Conservation (phyloP, 2,329 filamentous ascomycete genomes). For the Allantophomopsis lycopodina region DNA sequence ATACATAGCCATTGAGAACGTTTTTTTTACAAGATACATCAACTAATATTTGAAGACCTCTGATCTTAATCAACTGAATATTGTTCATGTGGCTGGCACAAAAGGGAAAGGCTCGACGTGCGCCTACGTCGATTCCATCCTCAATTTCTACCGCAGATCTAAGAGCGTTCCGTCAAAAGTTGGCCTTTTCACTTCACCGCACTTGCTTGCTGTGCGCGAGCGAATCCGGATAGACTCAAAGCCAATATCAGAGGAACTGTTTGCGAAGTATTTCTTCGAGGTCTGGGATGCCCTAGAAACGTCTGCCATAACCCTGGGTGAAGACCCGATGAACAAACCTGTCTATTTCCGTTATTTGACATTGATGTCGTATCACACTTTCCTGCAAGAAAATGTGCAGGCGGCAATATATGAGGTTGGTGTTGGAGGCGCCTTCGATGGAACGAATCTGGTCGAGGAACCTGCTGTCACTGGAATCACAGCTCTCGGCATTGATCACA, state of each 20-base stretch:
- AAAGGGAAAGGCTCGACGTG: constrained; percentile 67
- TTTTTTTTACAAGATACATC: too few species aligned
- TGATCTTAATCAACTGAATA: constrained; percentile 41
- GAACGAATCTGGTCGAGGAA: constrained; percentile 49
- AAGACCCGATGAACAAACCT: constrained; percentile 22
- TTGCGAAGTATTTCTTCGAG: constrained; percentile 54
- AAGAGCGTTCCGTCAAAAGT: constrained; percentile 19
- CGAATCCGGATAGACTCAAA: constrained; percentile 47
- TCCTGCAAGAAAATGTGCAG: constrained; percentile 47
- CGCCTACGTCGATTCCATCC: constrained; percentile 50
- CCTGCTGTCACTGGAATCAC: constrained; percentile 51
- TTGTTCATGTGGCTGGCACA: constrained; percentile 61
- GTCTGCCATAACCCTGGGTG: constrained; percentile 9
- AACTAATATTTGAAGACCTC: background rate
- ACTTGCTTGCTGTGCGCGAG: constrained; percentile 53
- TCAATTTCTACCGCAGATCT: constrained; percentile 31
- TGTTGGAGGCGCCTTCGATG: constrained; percentile 54
- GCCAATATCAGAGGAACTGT: constrained; percentile 42
- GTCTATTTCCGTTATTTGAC: constrained; percentile 48
- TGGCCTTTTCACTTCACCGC: constrained; percentile 57
- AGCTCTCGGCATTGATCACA: constrained; percentile 57
- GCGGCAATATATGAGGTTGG: constrained; percentile 53
- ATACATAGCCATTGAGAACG: too few species aligned
- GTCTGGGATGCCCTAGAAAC: constrained; percentile 38
- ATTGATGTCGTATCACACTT: constrained; percentile 54